Evolutionary conservation across 441 rosid genomes (phyloP).

Genomic region (Populus trichocarpa): DNA sequence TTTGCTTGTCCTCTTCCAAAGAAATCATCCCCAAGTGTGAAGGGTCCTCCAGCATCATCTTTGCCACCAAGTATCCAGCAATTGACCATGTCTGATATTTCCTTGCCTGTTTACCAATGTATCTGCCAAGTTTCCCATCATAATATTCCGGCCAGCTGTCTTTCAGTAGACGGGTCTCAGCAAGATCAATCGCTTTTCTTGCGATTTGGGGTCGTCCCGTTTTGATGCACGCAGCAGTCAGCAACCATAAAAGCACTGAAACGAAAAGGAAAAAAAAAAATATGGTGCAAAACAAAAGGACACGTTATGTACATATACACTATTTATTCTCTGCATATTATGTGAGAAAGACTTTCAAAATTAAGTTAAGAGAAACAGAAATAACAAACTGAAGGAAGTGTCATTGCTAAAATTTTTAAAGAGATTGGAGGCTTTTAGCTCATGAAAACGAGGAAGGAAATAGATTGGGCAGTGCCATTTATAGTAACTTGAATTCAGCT

Average conservation of each 20-base stretch:
- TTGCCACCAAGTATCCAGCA: slow-evolving; percentile 91
- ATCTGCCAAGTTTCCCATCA: slow-evolving; percentile 78
- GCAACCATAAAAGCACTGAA: slow-evolving; percentile 86
- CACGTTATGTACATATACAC: not conserved
- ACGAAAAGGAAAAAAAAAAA: not conserved
- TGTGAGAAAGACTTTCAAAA: not conserved
- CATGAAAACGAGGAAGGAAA: not conserved
- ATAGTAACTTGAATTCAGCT: not conserved
- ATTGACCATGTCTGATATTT: slow-evolving; percentile 92
- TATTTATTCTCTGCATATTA: not conserved
- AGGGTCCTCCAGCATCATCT: slow-evolving; percentile 97
- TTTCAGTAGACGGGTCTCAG: slow-evolving; percentile 67
- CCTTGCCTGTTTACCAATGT: slow-evolving; percentile 80
- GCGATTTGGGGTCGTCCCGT: slow-evolving; percentile 55
- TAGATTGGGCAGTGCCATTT: not conserved
- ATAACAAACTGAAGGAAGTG: not conserved
- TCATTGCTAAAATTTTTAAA: not conserved
- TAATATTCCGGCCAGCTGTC: slow-evolving; percentile 24
- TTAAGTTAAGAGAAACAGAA: not conserved
- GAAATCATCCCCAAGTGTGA: slow-evolving; percentile 96
- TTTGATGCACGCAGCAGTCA: slow-evolving; percentile 66
- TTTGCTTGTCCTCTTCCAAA: slow-evolving; percentile 86
- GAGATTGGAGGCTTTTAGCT: too few species aligned
- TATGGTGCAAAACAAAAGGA: not conserved
- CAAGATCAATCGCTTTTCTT: slow-evolving; percentile 73